These are phyloP conservation scores for Hericium rajendrae DNA, from an alignment of 768 basidiomycete genomes.

Conservation along the genomic window DNA sequence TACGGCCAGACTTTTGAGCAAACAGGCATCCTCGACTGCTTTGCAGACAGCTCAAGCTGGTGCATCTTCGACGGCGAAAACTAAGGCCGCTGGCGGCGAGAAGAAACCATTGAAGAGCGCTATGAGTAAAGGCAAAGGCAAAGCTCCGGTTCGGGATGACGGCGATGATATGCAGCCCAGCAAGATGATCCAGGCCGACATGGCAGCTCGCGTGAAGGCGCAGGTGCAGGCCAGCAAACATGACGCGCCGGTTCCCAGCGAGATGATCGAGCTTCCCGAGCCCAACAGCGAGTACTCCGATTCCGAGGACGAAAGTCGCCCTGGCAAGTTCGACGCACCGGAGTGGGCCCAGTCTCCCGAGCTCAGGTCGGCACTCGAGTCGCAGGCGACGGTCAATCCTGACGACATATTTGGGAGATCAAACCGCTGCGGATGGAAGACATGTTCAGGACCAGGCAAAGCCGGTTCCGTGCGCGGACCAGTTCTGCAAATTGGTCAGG, in stretches of 20 bases:
- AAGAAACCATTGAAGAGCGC: too few relatives aligned
- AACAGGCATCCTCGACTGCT: constrained; percentile 7
- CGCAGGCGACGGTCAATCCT: constrained; percentile 81
- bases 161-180: constrained; percentile 46
- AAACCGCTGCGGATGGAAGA: constrained; percentile 87
- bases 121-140: constrained; percentile 38
- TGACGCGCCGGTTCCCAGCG: constrained; percentile 38
- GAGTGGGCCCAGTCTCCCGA: constrained; percentile 91
- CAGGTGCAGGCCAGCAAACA: constrained; percentile 52
- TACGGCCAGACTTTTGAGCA: constrained; percentile 12
- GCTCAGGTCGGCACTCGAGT: constrained; percentile 65
- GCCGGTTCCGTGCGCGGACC: constrained; percentile 79
- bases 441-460: constrained; percentile 72
- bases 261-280: constrained; percentile 87
- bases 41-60: constrained; percentile 6
- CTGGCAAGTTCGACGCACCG: constrained; percentile 64
- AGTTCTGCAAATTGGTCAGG: constrained; percentile 96
- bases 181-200: constrained; percentile 52
- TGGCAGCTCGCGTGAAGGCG: constrained; percentile 63
- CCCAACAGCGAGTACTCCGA: constrained; percentile 96
- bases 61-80: constrained; percentile 15
- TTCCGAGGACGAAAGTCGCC: constrained; percentile 83
- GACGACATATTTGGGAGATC: constrained; percentile 91
- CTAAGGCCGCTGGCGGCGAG: neutral
- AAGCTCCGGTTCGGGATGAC: constrained; percentile 36